phyloP scores from a whole-genome alignment of 441 rosid genomes.

The Eruca vesicaria region DNA sequence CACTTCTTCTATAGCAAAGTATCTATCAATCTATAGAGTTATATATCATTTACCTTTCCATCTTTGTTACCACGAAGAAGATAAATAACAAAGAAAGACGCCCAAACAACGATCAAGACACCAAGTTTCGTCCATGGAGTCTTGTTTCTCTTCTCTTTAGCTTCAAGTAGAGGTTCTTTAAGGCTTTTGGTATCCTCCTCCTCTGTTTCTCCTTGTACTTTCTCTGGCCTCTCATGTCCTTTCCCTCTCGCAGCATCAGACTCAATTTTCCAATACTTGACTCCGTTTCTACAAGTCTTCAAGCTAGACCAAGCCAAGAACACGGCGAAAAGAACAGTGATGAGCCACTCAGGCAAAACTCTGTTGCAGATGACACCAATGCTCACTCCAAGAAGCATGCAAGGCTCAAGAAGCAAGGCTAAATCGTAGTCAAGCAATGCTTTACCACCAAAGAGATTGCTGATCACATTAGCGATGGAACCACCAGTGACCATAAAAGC shows the following conservation, averaged over 20 bases:
- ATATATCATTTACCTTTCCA: conserved; percentile 52
- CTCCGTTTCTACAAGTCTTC: conserved; percentile 68
- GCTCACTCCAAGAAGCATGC: conserved; percentile 87
- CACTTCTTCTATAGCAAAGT: background rate
- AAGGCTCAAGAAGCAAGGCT: conserved; percentile 77
- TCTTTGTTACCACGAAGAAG: conserved; percentile 68
- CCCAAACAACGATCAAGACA: conserved; percentile 65
- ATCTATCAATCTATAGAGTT: background rate
- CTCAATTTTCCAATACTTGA: conserved; percentile 61
- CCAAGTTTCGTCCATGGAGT: conserved; percentile 75
- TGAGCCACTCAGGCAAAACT: conserved; percentile 84
- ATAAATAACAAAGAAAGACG: conserved; percentile 62
- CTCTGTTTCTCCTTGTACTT: conserved; percentile 34
- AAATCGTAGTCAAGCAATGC: conserved; percentile 67
- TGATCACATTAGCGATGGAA: conserved; percentile 70
- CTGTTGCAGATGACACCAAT: conserved; percentile 76
- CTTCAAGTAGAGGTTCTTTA: conserved; percentile 47
- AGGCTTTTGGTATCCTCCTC: conserved; percentile 18
- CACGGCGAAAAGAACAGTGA: conserved; percentile 62
- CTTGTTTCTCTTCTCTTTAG: conserved; percentile 18
- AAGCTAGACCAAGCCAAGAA: conserved; percentile 85
- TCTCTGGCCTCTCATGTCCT: conserved; percentile 40
- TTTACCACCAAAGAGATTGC: conserved; percentile 45
- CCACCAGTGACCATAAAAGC: conserved; percentile 99
- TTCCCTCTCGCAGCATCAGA: conserved; percentile 42